Evolutionary conservation across 2,329 filamentous ascomycete genomes (phyloP), one percentile per base, ranked within the genome.

Genomic region (Grosmannia serpens): DNA sequence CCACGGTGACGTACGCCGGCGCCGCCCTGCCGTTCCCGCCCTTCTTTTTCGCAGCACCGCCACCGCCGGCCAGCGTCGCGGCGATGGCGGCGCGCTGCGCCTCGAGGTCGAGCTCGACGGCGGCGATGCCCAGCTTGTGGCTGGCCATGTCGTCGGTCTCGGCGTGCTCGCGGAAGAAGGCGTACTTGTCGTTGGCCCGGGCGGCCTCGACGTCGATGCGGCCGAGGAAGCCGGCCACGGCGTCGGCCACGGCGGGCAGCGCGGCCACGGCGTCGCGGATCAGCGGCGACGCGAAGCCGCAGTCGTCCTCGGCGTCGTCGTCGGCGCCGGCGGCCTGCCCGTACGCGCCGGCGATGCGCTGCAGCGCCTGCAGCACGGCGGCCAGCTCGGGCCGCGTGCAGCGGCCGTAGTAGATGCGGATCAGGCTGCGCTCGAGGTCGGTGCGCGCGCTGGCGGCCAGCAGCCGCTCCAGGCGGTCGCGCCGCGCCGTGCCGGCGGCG

Each of bases 401-500:
- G 74, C 95, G 96, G 55, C 91, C 91, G 71, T 99, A 99, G 75
- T 97, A 99, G 60, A 99, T 95, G 51, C 94, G 84, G 66, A 97
- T 91, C 52, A 99, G 77, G 61, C 89, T 94, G 65, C 94, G 91
- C 72, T 99, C 94, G 7, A 99, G 82, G 68, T 99, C 94, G 7
- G 82, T 84, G 68, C 81, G 89, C 61, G 87, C 85, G 60, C 80
- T 86, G 60, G 80, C 86, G 29, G 78, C 76, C 1, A 99, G 78
- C 11, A 97, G 74, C 24, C 76, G 79, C 62, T 85, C 87, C 2
- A 97, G 72, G 62, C 87, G 86, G 65, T 95, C 89, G 4, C 91
- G 84, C 22, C 84, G 53, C 17, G 41, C 41, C 3, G 41, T 6
- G 1, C 17, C 41, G 20, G 41, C 20, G 8, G 85, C 79, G 55